Evolutionary conservation across 495 filamentous ascomycete genomes (phyloP).

Genomic region (Xylaria sp.): DNA sequence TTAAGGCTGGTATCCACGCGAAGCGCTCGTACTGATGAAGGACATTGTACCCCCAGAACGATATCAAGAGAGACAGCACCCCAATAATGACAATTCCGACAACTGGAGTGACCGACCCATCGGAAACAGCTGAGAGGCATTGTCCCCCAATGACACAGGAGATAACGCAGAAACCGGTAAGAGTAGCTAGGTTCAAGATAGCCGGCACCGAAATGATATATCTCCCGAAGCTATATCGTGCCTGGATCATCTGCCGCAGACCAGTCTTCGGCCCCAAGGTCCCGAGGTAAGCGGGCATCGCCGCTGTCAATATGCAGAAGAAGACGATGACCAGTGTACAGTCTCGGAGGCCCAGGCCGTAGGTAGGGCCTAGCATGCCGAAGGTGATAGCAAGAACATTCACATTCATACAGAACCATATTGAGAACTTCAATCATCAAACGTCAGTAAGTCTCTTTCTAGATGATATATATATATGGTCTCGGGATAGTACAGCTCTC

Average conservation of each 20-base stretch:
- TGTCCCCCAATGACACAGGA: conserved; percentile 56
- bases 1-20: conserved; percentile 63
- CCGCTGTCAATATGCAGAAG: conserved; percentile 58
- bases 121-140: conserved; percentile 59
- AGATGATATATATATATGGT: neutral
- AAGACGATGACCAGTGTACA: conserved; percentile 60
- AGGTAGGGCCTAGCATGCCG: conserved; percentile 61
- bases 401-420: conserved; percentile 44
- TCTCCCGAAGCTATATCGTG: conserved; percentile 60
- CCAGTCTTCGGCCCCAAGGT: conserved; percentile 59
- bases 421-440: conserved; percentile 42
- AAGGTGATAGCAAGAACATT: conserved; percentile 52
- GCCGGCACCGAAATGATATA: conserved; percentile 54
- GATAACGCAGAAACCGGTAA: conserved; percentile 57
- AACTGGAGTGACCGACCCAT: conserved; percentile 52
- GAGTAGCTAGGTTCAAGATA: conserved; percentile 57
- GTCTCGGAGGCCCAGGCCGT: conserved; percentile 56
- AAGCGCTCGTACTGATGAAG: conserved; percentile 68
- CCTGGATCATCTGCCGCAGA: conserved; percentile 63
- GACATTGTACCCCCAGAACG: conserved; percentile 64
- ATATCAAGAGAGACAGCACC: conserved; percentile 61
- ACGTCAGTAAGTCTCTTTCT: neutral
- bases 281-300: conserved; percentile 58
- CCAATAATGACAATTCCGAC: conserved; percentile 61
- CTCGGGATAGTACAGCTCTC: neutral